Base-by-base conservation (phyloP, 495 filamentous ascomycete species). In the Penicillium malachiteum region DNA sequence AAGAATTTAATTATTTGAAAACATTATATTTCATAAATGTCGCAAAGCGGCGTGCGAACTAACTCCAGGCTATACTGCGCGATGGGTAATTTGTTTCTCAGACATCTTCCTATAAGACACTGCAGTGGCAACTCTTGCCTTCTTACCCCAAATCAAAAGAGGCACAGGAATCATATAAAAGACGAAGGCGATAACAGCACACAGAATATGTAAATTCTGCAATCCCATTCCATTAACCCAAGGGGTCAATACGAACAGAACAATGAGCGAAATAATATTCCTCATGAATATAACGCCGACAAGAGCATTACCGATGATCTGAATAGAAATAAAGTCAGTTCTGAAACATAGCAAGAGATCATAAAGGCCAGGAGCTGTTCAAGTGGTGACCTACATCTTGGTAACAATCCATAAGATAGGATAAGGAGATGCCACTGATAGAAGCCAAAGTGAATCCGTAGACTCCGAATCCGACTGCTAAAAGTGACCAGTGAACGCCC, bases 331-430 rank as follows among this genome's bases (percentile, higher is more conserved):
- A 34, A 37, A 16, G 18, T 38, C 30, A 26, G 13, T 12, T 42
- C 14, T 10, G 13, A 26, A 45, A 31, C 5, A 26, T 7, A 10
- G 10, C 1, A 17, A 49, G 7, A 38, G n/a, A n/a, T n/a, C n/a
- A n/a, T n/a, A n/a, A n/a, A n/a, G n/a, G n/a, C n/a, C n/a, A n/a
- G n/a, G n/a, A n/a, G n/a, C n/a, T n/a, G 8, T 8, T 1, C 17
- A 13, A 18, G 34, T 33, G 32, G 45, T 18, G 10, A 59, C 65
- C 44, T 52, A 72, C 71, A 32, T 74, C 71, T 31, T 64, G 62
- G 39, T 74, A 74, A 16, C 65, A 68, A 54, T 74, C 71, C 54
- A 66, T 64, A 13, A 72, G 58, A 43, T 74, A 74, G 0, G 71
- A 70, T 16, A 74, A 60, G 2, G 62, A 52, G 18, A 71, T 65